Percentiles rank a stretch among this genome's conserved stretches.
Evolutionary conservation across 2,329 filamentous ascomycete species (phyloP).

Genomic region (Colletotrichum destructivum): DNA sequence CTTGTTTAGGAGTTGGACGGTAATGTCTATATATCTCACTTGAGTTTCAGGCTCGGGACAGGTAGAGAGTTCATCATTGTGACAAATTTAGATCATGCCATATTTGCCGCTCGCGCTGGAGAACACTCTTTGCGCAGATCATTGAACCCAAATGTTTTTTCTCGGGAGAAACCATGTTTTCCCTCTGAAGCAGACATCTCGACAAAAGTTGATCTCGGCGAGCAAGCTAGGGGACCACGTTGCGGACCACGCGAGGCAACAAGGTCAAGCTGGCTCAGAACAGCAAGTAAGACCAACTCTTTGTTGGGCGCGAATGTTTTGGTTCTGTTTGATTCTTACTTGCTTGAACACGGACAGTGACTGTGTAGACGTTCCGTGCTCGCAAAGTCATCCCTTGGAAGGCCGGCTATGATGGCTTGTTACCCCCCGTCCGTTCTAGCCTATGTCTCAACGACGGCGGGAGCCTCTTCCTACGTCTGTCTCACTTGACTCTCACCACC

Average conservation of each 20-base stretch:
- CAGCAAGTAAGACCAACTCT: not conserved
- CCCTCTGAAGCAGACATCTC: not conserved
- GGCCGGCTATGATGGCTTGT: not conserved
- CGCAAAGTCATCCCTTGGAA: conserved; percentile 1
- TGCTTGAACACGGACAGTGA: not conserved
- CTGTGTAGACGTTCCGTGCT: not conserved
- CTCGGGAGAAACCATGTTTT: not conserved
- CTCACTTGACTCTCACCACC: not conserved
- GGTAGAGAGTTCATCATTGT: too few species aligned
- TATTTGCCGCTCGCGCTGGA: not conserved
- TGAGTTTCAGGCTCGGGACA: conserved; percentile 5
- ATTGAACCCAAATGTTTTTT: too few species aligned
- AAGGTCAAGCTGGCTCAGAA: not conserved
- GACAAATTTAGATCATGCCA: not conserved
- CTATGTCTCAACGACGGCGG: conserved; percentile 3
- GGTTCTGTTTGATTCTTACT: conserved; percentile 7
- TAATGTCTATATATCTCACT: not conserved
- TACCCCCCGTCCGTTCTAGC: not conserved
- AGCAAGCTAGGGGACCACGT: not conserved
- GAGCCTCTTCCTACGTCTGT: conserved; percentile 6
- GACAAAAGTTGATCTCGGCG: not conserved
- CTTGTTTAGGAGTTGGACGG: not conserved
- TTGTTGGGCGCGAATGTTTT: not conserved
- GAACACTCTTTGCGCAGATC: not conserved
- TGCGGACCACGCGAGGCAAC: conserved; percentile 3